Conservation (phyloP, 768 basidiomycete genomes). For the Xanthoconium stramineum region DNA sequence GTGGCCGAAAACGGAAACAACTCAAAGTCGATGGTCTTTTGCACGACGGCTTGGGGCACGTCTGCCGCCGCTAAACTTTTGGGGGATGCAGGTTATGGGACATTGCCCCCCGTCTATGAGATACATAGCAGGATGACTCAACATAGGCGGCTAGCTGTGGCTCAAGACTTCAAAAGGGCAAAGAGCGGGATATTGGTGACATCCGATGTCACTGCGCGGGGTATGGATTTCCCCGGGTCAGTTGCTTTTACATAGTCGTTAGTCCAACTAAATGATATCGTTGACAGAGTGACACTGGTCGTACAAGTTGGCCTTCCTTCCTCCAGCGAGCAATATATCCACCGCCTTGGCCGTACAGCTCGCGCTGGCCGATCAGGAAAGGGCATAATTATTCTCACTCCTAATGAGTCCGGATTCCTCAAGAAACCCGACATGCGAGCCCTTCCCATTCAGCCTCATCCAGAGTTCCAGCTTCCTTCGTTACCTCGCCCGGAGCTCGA, state of each 20-base stretch:
- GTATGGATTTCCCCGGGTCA: slow-evolving; percentile 65
- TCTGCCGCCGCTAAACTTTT: slow-evolving; percentile 38
- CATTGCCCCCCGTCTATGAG: slow-evolving; percentile 41
- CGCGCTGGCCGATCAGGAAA: slow-evolving; percentile 65
- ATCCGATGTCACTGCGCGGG: slow-evolving; percentile 60
- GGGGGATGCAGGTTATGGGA: slow-evolving; percentile 26
- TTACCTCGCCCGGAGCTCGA: slow-evolving; percentile 27
- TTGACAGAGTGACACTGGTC: slow-evolving; percentile 51
- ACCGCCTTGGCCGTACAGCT: slow-evolving; percentile 75
- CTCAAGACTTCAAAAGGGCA: slow-evolving; percentile 46
- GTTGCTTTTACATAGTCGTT: slow-evolving; percentile 10
- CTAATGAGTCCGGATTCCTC: slow-evolving; percentile 50
- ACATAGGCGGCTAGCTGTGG: slow-evolving; percentile 42
- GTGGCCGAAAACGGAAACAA: slow-evolving; percentile 22
- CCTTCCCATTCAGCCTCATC: slow-evolving; percentile 38
- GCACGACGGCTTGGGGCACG: slow-evolving; percentile 63
- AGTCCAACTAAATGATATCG: slow-evolving; percentile 2
- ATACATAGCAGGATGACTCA: slow-evolving; percentile 61
- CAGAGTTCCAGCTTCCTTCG: slow-evolving; percentile 27
- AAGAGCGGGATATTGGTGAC: slow-evolving; percentile 47
- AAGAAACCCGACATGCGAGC: slow-evolving; percentile 34
- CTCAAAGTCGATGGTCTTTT: slow-evolving; percentile 57
- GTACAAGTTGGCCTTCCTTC: slow-evolving; percentile 65
- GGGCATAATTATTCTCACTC: slow-evolving; percentile 54
- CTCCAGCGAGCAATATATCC: slow-evolving; percentile 73